Base-by-base conservation (phyloP, 2,329 filamentous ascomycete species). In the Colletotrichum sp. region DNA sequence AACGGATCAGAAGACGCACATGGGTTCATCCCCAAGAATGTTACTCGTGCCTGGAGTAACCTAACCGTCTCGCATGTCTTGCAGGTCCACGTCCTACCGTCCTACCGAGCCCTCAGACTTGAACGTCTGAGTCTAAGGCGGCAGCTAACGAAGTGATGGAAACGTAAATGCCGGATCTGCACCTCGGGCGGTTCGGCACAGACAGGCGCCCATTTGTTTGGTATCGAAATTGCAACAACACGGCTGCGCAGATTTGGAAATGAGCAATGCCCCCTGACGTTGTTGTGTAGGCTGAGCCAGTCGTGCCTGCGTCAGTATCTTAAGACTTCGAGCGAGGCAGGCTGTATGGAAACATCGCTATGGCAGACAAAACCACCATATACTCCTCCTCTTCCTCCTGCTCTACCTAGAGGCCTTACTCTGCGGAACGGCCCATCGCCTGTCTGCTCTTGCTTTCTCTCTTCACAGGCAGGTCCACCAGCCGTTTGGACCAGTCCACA, bases 71-170 rank as follows among this genome's bases (percentile, higher is more conserved):
- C 24, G 66, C 32, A 32, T 59, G 66, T 60, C 66, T 68, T 39
- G 48, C 21, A 36, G 28, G 21, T 68, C 34, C 9, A 10, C 39
- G 39, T 48, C 39, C 39, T n/a, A 48, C 18, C 39, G 36, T 70
- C 34, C 34, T 36, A 28, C 34, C 26, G 26, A 72, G 21, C 36
- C 24, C 32, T 68, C 69, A 59, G 73, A 63, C 55, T 39, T 32
- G 43, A 24, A 21, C 43, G 43, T 52, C 43, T 24, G 24, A 48
- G 70, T 73, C 64, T 52, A 59, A 69, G 64, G 59, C 74, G 74
- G 71, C 63, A 73, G 70, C 74, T 76, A 76, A 61, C 36, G 59
- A 69, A 21, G 43, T 74, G 74, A 74, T 32, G 65, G 43, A 36
- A 65, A 74, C 18, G 59, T 43, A 24, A 65, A 28, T 66, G 32